Evolutionary conservation across 345 rosid species (phyloP), one percentile per base, ranked within the genome.

Genomic region (Ceriops decandra): DNA sequence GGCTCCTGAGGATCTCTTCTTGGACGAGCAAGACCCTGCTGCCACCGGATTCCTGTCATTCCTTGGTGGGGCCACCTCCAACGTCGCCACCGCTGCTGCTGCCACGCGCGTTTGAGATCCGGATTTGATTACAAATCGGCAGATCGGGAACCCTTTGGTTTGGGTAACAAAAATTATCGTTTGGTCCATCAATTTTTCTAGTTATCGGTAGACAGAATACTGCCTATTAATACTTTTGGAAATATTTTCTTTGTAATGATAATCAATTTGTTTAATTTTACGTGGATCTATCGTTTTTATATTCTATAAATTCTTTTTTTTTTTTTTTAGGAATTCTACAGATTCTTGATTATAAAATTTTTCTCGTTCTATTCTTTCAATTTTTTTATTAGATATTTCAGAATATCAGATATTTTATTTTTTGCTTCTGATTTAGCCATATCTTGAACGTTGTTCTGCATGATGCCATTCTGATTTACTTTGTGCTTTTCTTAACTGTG

Each of bases 1-100:
- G 75, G 82, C 46, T 57, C 93, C 93, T 0, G 93, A 90, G 22
- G 96, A 90, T 74, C 86, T 90, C 6, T 90, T 90, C 77, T 57
- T 88, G 65, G 96, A 90, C 52, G 96, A 88, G 52, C 88, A 88
- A 78, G 91, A 90, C 46, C 77, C 87, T 9, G 81, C 82, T 5
- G 68, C 86, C 22, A 82, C 89, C 26, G 93, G 93, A 7, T 86
- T 90, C 81, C 72, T 90, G 35, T 85, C 93, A 1, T 86, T 90
- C 87, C 84, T 90, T 26, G 90, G 96, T 6, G 87, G 86, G 0
- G 81, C 91, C 1, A 86, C 96, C 13, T 73, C 91, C 57, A 85
- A 82, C 57, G 88, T 75, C 36, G 83, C 86, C 3, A 72, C 86
- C 1, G 26, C 81, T 4, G 78, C 90, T 5, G 91, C 86, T 8